Conservation (phyloP, 139 green algal species). For the Marvania coccoides region DNA sequence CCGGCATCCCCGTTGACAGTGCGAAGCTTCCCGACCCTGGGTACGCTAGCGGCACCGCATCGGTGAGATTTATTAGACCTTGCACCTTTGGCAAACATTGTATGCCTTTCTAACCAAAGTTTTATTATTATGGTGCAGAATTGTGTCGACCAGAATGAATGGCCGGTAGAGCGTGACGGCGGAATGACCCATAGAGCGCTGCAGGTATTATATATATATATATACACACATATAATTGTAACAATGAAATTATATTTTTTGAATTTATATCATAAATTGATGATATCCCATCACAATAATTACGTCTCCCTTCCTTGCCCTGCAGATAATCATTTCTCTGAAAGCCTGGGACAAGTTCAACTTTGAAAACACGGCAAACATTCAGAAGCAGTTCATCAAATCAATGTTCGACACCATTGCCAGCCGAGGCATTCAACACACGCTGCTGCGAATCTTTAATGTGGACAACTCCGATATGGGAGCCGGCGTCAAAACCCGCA, state of each 20-base stretch:
- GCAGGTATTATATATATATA: neutral
- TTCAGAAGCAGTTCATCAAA: neutral
- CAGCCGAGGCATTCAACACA: neutral
- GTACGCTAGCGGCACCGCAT: too few species aligned
- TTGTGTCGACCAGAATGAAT: neutral
- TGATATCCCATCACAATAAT: too few species aligned
- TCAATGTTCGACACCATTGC: neutral
- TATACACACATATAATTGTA: neutral
- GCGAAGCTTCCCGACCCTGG: too few species aligned
- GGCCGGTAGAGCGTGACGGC: neutral
- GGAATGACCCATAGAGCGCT: neutral
- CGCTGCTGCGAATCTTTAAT: neutral
- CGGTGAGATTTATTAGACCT: too few species aligned
- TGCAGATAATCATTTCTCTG: neutral
- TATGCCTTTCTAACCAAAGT: too few species aligned
- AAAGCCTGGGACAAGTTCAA: neutral
- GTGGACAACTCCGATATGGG: neutral
- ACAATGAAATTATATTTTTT: neutral
- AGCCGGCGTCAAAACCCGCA: neutral
- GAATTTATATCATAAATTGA: neutral
- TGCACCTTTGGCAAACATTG: too few species aligned
- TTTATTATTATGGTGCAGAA: neutral
- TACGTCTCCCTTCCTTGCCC: too few species aligned
- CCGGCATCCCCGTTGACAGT: too few species aligned
- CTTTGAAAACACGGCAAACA: neutral